phyloP scores from a whole-genome alignment of 2,329 filamentous ascomycete genomes.

The Fusarium caatingaense region DNA sequence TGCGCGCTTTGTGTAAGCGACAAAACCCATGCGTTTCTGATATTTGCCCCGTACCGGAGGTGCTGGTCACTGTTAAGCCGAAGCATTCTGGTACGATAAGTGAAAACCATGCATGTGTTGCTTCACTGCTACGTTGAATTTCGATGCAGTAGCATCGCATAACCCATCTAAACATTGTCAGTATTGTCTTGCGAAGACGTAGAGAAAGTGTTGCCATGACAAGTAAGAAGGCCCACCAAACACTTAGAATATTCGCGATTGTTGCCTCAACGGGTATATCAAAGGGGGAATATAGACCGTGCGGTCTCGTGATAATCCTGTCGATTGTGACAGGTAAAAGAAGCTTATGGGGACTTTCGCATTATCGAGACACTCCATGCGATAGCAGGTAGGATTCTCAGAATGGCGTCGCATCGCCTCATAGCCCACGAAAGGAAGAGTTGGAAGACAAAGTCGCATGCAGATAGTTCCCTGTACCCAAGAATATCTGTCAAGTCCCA shows the following conservation, averaged over 20 bases:
- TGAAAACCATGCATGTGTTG: constrained; percentile 2
- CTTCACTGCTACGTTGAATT: neutral
- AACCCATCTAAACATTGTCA: constrained; percentile 10
- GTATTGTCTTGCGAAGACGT: constrained; percentile 3
- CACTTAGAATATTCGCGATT: constrained; percentile 18
- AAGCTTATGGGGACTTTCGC: constrained; percentile 5
- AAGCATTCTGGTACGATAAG: neutral
- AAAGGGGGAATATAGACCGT: constrained; percentile 1
- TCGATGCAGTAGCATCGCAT: neutral
- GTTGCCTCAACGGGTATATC: constrained; percentile 24
- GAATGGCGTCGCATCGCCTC: constrained; percentile 23
- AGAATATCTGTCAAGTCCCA: constrained; percentile 33
- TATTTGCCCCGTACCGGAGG: neutral
- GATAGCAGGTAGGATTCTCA: constrained; percentile 20
- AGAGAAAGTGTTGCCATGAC: constrained; percentile 6
- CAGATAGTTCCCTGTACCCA: constrained; percentile 23
- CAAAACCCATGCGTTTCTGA: constrained; percentile 19
- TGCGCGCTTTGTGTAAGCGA: constrained; percentile 12
- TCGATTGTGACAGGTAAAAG: constrained; percentile 34
- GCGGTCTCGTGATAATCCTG: neutral
- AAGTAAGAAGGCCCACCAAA: constrained; percentile 3
- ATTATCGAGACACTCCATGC: constrained; percentile 17
- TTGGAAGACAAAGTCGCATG: constrained; percentile 27
- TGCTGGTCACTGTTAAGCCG: neutral
- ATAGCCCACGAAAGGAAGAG: constrained; percentile 22